phyloP scores from a whole-genome alignment of 2,329 filamentous ascomycete species.

The Sarocladiaceae sp. region DNA sequence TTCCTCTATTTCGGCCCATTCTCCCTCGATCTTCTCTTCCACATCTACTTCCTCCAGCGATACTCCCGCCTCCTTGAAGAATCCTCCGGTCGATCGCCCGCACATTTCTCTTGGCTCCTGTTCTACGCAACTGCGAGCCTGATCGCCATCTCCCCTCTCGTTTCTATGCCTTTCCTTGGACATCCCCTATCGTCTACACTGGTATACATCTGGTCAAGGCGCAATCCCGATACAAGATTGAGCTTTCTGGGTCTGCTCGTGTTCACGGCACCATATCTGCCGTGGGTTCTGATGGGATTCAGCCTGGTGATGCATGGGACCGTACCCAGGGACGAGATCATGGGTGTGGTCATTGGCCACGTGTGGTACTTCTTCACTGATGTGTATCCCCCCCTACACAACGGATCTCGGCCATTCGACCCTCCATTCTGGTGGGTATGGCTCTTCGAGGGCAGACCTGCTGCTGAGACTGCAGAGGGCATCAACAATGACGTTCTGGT shows the following conservation, averaged over 20 bases:
- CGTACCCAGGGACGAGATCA: conserved; percentile 91
- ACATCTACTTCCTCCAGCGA: conserved; percentile 96
- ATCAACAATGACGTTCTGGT: conserved; percentile 59
- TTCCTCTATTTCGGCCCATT: conserved; percentile 97
- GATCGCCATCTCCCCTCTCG: conserved; percentile 74
- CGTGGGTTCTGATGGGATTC: conserved; percentile 93
- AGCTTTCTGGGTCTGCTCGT: conserved; percentile 85
- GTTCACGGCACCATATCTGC: conserved; percentile 89
- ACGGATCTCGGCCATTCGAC: conserved; percentile 77
- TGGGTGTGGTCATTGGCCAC: conserved; percentile 90
- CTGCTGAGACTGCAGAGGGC: conserved; percentile 42
- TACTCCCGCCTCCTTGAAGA: conserved; percentile 95
- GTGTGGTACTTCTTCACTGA: conserved; percentile 98
- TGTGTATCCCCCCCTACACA: conserved; percentile 87
- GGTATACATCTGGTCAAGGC: conserved; percentile 95
- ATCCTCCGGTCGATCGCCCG: conserved; percentile 82
- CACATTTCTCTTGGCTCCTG: conserved; percentile 91
- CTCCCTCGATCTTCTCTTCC: conserved; percentile 89
- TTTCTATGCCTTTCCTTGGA: conserved; percentile 91
- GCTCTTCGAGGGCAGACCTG: conserved; percentile 61
- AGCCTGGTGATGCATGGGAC: conserved; percentile 84
- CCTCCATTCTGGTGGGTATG: conserved; percentile 87
- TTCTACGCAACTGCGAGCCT: conserved; percentile 77
- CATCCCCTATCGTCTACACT: conserved; percentile 86
- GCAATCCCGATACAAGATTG: conserved; percentile 85